These are phyloP conservation scores for Circinella umbellata DNA, from an alignment of 371 early-diverging fungal species.

Conservation along the genomic window DNA sequence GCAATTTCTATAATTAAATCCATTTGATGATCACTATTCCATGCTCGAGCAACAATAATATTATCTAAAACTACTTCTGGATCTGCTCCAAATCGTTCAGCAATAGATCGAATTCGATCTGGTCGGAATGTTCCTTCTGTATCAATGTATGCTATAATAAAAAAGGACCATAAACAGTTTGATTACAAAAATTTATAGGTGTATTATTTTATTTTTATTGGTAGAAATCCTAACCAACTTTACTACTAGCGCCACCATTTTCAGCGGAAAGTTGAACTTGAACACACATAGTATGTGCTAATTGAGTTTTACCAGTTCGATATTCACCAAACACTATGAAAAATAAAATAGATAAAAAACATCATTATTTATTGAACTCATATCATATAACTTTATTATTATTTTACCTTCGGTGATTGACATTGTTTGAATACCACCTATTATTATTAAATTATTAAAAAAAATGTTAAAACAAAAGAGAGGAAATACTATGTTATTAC, in stretches of 20 bases:
- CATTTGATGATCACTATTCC: conserved; percentile 86
- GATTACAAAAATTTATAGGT: no score
- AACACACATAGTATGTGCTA: conserved; percentile 81
- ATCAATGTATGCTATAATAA: conserved; percentile 75
- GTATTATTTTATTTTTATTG: no score
- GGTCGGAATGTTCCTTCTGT: conserved; percentile 87
- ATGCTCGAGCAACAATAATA: conserved; percentile 77
- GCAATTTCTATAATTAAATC: conserved; percentile 75
- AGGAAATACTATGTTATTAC: conserved; percentile 28
- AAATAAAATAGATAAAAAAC: no score
- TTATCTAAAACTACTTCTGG: conserved; percentile 70
- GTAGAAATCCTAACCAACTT: conserved; percentile 41
- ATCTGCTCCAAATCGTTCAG: conserved; percentile 78
- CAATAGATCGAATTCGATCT: conserved; percentile 76
- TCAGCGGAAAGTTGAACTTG: conserved; percentile 69
- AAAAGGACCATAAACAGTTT: neutral
- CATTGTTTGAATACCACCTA: conserved; percentile 90
- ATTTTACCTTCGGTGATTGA: conserved; percentile 77
- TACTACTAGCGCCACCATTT: conserved; percentile 74
- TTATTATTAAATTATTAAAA: neutral
- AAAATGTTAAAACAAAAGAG: neutral
- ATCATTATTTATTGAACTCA: no score
- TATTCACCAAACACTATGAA: conserved; percentile 75
- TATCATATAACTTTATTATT: neutral
- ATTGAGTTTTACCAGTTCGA: conserved; percentile 85